Percentiles rank a stretch among this genome's conserved stretches.
These are phyloP conservation scores for Friedmanniomyces simplex DNA, from an alignment of 495 filamentous ascomycete genomes.

Conservation along the genomic window DNA sequence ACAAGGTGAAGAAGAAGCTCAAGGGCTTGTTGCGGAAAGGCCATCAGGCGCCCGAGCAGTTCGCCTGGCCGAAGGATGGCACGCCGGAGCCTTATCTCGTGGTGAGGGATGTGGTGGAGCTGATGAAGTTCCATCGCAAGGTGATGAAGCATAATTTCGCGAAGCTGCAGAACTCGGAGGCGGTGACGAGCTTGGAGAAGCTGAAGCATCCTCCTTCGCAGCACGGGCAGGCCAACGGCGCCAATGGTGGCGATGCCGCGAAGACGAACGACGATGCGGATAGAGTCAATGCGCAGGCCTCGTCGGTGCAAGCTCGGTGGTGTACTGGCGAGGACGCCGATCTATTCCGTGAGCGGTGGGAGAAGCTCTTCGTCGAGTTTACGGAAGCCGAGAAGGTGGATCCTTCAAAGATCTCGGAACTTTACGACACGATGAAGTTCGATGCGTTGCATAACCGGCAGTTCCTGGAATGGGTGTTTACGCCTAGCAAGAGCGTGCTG, in stretches of 20 bases:
- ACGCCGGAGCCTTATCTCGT: conserved; percentile 89
- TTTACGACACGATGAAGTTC: conserved; percentile 99
- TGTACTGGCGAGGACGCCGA: conserved; percentile 93
- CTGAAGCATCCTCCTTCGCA: conserved; percentile 7
- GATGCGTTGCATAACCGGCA: conserved; percentile 93
- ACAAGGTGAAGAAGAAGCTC: conserved; percentile 98
- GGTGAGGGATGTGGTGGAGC: conserved; percentile 77
- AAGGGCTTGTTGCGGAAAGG: conserved; percentile 84
- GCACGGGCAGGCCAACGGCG: conserved; percentile 32
- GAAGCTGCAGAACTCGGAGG: conserved; percentile 40
- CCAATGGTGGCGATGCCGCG: conserved; percentile 31
- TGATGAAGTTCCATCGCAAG: conserved; percentile 93
- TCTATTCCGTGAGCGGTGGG: conserved; percentile 93
- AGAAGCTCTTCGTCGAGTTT: conserved; percentile 95
- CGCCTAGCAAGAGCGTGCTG: conserved; percentile 58
- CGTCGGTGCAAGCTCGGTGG: conserved; percentile 77
- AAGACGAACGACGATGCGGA: neutral
- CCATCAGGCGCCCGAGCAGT: conserved; percentile 78
- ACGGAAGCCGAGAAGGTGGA: conserved; percentile 95
- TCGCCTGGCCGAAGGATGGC: conserved; percentile 89
- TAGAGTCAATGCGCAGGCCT: conserved; percentile 30
- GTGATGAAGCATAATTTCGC: conserved; percentile 89
- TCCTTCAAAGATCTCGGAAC: conserved; percentile 92
- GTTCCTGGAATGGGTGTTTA: conserved; percentile 97
- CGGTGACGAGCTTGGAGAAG: conserved; percentile 9